Evolutionary conservation across 768 basidiomycete species (phyloP), one percentile per base, ranked within the genome.

Genomic region (Lyophyllum shimeji): DNA sequence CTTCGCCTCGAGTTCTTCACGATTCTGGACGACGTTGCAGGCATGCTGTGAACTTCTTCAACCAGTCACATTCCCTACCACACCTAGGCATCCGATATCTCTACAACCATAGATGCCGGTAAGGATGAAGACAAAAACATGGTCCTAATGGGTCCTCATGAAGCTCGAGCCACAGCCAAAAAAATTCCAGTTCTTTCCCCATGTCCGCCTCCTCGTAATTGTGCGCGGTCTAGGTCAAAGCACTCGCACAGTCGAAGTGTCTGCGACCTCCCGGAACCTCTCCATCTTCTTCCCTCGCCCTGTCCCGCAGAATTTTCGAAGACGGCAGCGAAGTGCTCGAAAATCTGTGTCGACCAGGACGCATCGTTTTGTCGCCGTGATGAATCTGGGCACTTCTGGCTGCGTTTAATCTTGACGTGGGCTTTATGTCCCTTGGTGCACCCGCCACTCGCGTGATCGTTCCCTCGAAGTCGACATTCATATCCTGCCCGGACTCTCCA

Each of bases 381-480:
- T 8, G 55, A 64, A 47, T 65, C 68, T n/a, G 69, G 60, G 1
- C 79, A 81, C 66, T 60, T 71, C 21, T 77, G 80, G 24, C 76
- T 76, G 9, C 75, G 78, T 12, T 81, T 82, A 3, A 73, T 81
- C 45, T 83, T 82, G 2, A 76, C 80, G n/a, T n/a, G n/a, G n/a
- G n/a, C 2, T 82, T 80, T 62, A 72, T 76, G 2, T n/a, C 81
- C 82, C 1, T 65, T 74, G 24, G 69, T 75, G 2, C 81, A 78
- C 3, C 83, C 84, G 1, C 83, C 83, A 3, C 74, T 84, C 13
- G 72, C 79, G 11, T 61, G 75, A 17, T 70, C 51, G 25, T 75
- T 53, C 53, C 65, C 57, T 37, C 53, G n/a, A n/a, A 34, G 13
- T 59, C 39, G 46, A 55, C 52, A 27, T 69, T 69, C 15, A 60